These are phyloP conservation scores for Penicillium subrubescens DNA, from an alignment of 495 filamentous ascomycete genomes.

Conservation along the genomic window DNA sequence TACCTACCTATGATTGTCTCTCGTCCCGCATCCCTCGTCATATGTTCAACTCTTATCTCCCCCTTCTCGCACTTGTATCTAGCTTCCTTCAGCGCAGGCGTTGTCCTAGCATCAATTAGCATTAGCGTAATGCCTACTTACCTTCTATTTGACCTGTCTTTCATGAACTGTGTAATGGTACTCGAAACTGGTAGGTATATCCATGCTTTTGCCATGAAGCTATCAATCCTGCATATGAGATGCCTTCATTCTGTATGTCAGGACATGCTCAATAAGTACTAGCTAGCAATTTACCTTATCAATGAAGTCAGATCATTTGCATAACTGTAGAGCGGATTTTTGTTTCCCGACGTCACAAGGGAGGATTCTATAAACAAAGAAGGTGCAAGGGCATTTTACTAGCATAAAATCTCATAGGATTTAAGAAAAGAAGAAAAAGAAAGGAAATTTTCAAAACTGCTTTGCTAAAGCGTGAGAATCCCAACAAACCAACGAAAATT, in stretches of 20 bases:
- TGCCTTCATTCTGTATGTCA: neutral
- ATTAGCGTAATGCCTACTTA: constrained; percentile 32
- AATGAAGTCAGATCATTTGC: neutral
- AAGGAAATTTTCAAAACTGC: constrained; percentile 18
- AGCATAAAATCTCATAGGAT: neutral
- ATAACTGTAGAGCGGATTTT: neutral
- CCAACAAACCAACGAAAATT: constrained; percentile 2
- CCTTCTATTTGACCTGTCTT: constrained; percentile 4
- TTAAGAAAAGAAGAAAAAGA: neutral
- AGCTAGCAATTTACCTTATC: neutral
- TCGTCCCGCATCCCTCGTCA: neutral
- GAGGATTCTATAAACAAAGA: constrained; percentile 4
- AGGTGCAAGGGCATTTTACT: neutral
- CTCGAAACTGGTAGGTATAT: no score
- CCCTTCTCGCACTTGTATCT: constrained; percentile 27
- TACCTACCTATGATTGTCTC: neutral
- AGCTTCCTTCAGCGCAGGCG: constrained; percentile 35
- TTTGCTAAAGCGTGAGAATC: constrained; percentile 15
- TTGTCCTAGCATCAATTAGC: constrained; percentile 39
- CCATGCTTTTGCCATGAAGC: neutral
- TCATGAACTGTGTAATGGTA: no score
- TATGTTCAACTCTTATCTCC: neutral
- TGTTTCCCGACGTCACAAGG: neutral
- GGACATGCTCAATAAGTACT: neutral
- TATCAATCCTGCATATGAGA: neutral